A percentile compares a stretch with the other conserved stretches of the same genome.
These are phyloP conservation scores for Dendrobium catenatum DNA, from an alignment of 106 monocot species.

Conservation along the genomic window DNA sequence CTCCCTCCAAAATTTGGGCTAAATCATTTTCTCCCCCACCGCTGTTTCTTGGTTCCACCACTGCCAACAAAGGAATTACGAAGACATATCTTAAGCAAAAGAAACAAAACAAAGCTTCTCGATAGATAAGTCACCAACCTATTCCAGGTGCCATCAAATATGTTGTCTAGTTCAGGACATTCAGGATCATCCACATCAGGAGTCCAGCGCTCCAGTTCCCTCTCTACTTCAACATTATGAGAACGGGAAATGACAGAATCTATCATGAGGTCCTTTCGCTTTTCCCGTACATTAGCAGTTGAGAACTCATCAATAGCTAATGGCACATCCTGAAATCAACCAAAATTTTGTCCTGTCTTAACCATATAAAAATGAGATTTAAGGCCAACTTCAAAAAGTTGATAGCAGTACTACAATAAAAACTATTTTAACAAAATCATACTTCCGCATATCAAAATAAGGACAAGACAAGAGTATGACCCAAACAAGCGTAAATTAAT, in stretches of 20 bases:
- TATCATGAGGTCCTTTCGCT: constrained; percentile 69
- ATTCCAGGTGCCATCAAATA: constrained; percentile 67
- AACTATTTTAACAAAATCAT: not conserved
- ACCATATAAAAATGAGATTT: not conserved
- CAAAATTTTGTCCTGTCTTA: not conserved
- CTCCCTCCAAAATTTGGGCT: not conserved
- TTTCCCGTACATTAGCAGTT: constrained; percentile 38
- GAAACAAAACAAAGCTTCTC: not conserved
- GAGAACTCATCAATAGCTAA: constrained; percentile 45
- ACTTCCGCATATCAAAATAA: not conserved
- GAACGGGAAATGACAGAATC: constrained; percentile 86
- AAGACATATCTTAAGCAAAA: not conserved
- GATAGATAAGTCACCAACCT: constrained; percentile 32
- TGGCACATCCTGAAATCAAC: constrained; percentile 48
- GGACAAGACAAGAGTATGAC: not conserved
- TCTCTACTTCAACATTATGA: constrained; percentile 63
- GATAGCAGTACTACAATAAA: not conserved
- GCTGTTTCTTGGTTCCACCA: not conserved
- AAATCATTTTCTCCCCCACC: not conserved
- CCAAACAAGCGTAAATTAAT: constrained; percentile 4
- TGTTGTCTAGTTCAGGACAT: constrained; percentile 76
- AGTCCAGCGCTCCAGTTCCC: constrained; percentile 78
- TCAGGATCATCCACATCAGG: constrained; percentile 74
- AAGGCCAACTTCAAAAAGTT: not conserved
- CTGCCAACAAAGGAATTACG: not conserved